Conservation (phyloP, 345 rosid genomes). For the Gossypium longicalyx region DNA sequence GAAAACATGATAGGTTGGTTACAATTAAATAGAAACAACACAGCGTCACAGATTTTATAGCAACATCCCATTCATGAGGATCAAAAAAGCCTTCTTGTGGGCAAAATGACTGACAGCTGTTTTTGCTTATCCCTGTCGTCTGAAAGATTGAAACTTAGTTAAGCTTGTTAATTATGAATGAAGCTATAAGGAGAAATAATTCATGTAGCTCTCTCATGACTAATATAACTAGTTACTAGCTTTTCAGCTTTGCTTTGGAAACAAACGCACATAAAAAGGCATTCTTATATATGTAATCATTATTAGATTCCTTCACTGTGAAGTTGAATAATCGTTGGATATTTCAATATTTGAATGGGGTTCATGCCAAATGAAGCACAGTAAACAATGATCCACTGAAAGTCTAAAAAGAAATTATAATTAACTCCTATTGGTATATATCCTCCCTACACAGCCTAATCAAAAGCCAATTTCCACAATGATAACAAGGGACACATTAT, state of each 20-base stretch:
- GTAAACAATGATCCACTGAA: conserved; percentile 1
- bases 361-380: neutral
- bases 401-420: neutral
- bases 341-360: neutral
- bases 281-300: neutral
- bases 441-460: neutral
- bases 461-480: neutral
- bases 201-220: neutral
- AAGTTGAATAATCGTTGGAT: neutral
- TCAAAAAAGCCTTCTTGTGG: neutral
- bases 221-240: neutral
- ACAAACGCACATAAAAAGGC: neutral
- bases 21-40: neutral
- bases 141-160: neutral
- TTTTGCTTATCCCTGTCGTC: neutral
- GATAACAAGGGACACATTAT: neutral
- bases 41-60: neutral
- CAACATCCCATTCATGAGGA: neutral
- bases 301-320: neutral
- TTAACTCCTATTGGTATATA: neutral
- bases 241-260: neutral
- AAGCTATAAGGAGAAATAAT: neutral
- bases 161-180: neutral
- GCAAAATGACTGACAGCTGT: neutral
- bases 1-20: neutral